These are phyloP conservation scores for Vaccinium myrtillus DNA, from an alignment of 148 eudicot genomes.

Conservation along the genomic window DNA sequence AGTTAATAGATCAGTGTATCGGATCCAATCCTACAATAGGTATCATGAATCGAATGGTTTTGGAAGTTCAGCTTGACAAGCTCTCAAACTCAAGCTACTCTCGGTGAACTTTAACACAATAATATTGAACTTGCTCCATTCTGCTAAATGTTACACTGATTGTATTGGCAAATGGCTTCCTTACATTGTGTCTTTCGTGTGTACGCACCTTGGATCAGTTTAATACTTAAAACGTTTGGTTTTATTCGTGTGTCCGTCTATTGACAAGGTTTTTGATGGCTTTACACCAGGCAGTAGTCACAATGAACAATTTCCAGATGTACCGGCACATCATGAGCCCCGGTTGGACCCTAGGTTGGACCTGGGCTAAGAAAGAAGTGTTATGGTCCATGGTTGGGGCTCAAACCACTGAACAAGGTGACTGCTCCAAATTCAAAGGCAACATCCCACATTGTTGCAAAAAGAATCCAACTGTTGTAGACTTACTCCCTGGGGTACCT, in stretches of 20 bases:
- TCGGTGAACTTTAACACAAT: too few species aligned
- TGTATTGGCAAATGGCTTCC: too few species aligned
- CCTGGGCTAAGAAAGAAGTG: slow-evolving; percentile 92
- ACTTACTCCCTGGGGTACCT: slow-evolving; percentile 72
- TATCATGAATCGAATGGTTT: background rate
- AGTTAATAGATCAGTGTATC: background rate
- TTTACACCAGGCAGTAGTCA: slow-evolving; percentile 59
- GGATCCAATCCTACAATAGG: background rate
- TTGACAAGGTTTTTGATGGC: slow-evolving; percentile 1
- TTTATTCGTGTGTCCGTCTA: too few species aligned
- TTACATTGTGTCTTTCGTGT: too few species aligned
- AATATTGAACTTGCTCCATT: too few species aligned
- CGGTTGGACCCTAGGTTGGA: slow-evolving; percentile 89
- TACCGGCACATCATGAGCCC: slow-evolving; percentile 75
- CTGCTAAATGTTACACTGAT: too few species aligned
- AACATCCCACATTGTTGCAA: slow-evolving; percentile 81
- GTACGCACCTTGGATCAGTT: too few species aligned
- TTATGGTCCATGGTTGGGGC: slow-evolving; percentile 91
- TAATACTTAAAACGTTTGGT: too few species aligned
- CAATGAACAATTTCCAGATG: slow-evolving; percentile 86
- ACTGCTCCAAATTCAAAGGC: slow-evolving; percentile 88
- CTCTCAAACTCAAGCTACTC: too few species aligned
- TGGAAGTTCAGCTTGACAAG: too few species aligned
- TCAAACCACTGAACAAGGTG: slow-evolving; percentile 87
- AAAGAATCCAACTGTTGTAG: slow-evolving; percentile 74